Base-by-base conservation (phyloP, 1,284 basidiomycete species). In the Trametes hirsuta region DNA sequence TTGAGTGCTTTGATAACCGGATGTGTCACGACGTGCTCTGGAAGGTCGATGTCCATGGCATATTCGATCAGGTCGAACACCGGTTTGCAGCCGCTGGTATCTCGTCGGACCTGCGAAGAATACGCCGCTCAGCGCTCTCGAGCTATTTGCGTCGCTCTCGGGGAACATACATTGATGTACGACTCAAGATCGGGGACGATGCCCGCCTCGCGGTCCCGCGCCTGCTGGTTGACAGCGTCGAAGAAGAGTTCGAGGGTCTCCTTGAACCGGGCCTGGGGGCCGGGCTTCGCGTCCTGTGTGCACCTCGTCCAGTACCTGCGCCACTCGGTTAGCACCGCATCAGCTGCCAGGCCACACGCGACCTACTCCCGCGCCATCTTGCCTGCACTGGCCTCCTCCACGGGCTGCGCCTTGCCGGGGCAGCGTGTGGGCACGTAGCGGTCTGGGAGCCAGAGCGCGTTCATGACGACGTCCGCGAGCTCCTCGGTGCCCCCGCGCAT, bases 61-160 rank as follows among this genome's bases (percentile, higher is more conserved):
- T 78, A 79, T 60, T 78, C 76, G 36, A 79, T 73, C 39, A 80
- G 68, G 53, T 75, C 76, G 63, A 78, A 79, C 51, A 71, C 71
- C 9, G 76, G 75, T 62, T 75, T 74, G 67, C 75, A 77, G 6
- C 75, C 77, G 51, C 70, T 71, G 11, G 66, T 67, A 52, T 69
- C 68, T 15, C 68, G 61, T 14, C 68, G 63, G n/a, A 69, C 59
- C 68, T 68, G 22, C 14, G 37, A 22, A 50, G 48, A 44, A 15
- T 14, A 25, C 21, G 21, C 18, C n/a, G 41, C 18, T 35, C 40
- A 54, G 25, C 49, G 47, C 30, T 30, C 30, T 30, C 30, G 30
- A 30, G 30, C 30, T 30, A 30, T 30, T 14, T 12, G 10, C 8
- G 11, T 46, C 24, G 22, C 35, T 14, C 39, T 42, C 25, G 34